Evolutionary conservation across 2,329 filamentous ascomycete genomes (phyloP).

Genomic region (Penicillium sp.): DNA sequence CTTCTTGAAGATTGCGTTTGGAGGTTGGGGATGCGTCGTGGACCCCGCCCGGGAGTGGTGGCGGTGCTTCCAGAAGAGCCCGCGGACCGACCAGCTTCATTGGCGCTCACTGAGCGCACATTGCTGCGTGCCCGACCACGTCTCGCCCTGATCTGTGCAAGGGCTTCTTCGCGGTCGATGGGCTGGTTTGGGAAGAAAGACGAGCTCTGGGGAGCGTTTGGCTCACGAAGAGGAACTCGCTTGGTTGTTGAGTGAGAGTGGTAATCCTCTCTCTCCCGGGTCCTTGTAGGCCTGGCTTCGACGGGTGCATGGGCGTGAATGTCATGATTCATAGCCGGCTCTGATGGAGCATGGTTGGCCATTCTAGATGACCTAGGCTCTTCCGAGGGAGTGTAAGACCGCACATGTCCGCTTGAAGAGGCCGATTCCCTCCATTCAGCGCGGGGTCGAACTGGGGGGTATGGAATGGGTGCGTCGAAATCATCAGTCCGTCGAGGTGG

Average conservation of each 20-base stretch:
- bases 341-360: not conserved
- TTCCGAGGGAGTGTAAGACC: slow-evolving; percentile 18
- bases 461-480: slow-evolving; percentile 10
- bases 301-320: not conserved
- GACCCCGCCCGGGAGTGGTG: slow-evolving; percentile 26
- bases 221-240: slow-evolving; percentile 36
- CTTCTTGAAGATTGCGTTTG: slow-evolving; percentile 28
- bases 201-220: slow-evolving; percentile 19
- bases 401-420: slow-evolving; percentile 6
- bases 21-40: slow-evolving; percentile 36
- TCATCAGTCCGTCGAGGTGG: slow-evolving; percentile 23
- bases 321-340: not conserved
- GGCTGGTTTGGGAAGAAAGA: slow-evolving; percentile 42
- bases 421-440: slow-evolving; percentile 6
- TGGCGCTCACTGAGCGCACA: slow-evolving; percentile 43
- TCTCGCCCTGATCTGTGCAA: slow-evolving; percentile 52
- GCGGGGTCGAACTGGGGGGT: slow-evolving; percentile 4
- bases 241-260: slow-evolving; percentile 27
- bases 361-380: slow-evolving; percentile 8
- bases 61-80: slow-evolving; percentile 26
- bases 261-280: slow-evolving; percentile 11
- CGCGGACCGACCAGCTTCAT: slow-evolving; percentile 33
- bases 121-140: slow-evolving; percentile 47
- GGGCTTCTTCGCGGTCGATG: slow-evolving; percentile 49
- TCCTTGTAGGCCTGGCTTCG: slow-evolving; percentile 13